Conservation (phyloP, 805 yeast genomes). For the Scheffersomyces amazonensis region DNA sequence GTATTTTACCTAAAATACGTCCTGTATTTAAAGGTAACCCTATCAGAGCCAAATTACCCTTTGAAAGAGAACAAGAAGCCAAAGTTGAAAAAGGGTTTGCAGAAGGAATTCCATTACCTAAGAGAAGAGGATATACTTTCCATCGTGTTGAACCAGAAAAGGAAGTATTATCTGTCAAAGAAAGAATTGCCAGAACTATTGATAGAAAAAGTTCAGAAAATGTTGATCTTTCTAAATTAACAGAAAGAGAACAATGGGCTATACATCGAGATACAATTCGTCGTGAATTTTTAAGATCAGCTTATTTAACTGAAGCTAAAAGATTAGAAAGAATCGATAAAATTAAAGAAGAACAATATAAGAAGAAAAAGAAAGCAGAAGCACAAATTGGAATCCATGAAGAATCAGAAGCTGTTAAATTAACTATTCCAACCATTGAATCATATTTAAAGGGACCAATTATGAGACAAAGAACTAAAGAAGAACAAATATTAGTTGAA, state of each 20-base stretch:
- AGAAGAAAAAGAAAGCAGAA: conserved; percentile 23
- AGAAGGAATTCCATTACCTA: conserved; percentile 65
- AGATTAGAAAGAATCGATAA: conserved; percentile 40
- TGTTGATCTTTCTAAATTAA: conserved; percentile 29
- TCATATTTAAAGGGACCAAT: conserved; percentile 63
- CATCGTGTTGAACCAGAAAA: conserved; percentile 54
- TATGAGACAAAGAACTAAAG: conserved; percentile 69
- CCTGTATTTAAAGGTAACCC: conserved; percentile 67
- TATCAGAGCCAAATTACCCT: conserved; percentile 46
- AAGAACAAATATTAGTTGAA: conserved; percentile 55
- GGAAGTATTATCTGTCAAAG: conserved; percentile 55
- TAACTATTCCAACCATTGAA: conserved; percentile 81
- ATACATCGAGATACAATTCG: conserved; percentile 61
- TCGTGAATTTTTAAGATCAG: conserved; percentile 64
- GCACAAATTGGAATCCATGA: conserved; percentile 28
- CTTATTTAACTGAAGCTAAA: conserved; percentile 54
- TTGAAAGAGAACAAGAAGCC: conserved; percentile 39
- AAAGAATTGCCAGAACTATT: conserved; percentile 55
- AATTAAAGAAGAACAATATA: conserved; percentile 23
- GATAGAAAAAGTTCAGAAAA: conserved; percentile 35
- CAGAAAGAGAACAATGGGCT: conserved; percentile 42
- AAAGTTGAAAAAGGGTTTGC: conserved; percentile 65
- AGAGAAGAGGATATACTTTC: conserved; percentile 42
- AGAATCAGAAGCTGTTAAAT: conserved; percentile 51
- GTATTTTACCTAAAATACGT: conserved; percentile 77